Evolutionary conservation across 768 basidiomycete genomes (phyloP).

Genomic region (Amanita subjunquillea): DNA sequence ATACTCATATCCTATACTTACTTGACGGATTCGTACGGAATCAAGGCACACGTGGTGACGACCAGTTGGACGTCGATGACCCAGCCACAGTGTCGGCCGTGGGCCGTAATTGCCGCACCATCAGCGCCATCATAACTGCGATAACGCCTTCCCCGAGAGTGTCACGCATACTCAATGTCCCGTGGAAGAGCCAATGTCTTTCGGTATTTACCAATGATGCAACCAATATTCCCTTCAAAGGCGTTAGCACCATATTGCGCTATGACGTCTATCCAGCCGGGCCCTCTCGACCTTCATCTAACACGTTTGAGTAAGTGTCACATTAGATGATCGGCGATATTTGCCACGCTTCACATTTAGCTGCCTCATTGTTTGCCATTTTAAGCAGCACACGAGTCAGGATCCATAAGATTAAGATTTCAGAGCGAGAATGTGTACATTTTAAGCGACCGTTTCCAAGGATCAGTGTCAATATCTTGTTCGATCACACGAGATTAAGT

Average conservation of each 20-base stretch:
- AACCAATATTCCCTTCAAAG: background rate
- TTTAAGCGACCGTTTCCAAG: background rate
- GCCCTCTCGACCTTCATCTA: background rate
- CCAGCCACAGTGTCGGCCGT: background rate
- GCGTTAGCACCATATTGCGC: background rate
- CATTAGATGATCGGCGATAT: constrained; percentile 2
- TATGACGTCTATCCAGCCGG: background rate
- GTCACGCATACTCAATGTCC: background rate
- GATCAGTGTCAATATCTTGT: background rate
- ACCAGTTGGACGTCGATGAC: background rate
- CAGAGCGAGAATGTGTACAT: background rate
- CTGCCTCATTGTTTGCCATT: constrained; percentile 3
- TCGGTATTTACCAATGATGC: background rate
- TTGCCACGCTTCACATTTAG: background rate
- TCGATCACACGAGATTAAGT: background rate
- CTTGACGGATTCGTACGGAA: background rate
- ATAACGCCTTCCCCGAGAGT: background rate
- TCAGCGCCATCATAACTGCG: constrained; percentile 2
- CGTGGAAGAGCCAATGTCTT: background rate
- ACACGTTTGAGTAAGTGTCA: background rate
- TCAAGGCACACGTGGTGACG: background rate
- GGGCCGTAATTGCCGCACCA: constrained; percentile 1
- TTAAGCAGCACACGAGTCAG: constrained; percentile 2
- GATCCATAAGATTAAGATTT: background rate
- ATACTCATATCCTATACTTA: background rate